Conservation (phyloP, 176 grass and related monocot species). For the Oryza meridionalis region DNA sequence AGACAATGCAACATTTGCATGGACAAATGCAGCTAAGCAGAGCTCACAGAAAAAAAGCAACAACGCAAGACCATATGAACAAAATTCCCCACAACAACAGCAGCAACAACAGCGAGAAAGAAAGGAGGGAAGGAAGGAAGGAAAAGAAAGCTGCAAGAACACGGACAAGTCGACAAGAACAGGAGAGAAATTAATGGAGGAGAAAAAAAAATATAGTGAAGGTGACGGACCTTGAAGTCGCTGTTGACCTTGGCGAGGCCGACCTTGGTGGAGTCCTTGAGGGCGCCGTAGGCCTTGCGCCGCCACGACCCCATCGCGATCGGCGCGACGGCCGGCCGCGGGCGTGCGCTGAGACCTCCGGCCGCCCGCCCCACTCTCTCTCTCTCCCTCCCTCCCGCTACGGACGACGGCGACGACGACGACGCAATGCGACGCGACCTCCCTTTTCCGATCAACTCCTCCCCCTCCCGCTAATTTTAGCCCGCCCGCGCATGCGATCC, state of each 20-base stretch:
- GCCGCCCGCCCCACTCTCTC: neutral
- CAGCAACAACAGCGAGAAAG: no score
- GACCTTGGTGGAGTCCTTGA: conserved; percentile 98
- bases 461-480: neutral
- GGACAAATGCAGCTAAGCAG: no score
- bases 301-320: conserved; percentile 64
- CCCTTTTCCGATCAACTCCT: neutral
- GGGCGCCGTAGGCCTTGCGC: conserved; percentile 94
- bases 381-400: neutral
- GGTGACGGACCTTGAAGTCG: conserved; percentile 74
- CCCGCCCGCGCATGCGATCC: neutral
- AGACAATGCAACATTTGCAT: no score
- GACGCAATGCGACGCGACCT: neutral
- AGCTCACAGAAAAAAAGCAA: no score
- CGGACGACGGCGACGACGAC: neutral
- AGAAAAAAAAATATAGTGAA: neutral
- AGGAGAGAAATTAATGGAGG: neutral
- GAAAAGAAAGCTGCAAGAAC: neutral
- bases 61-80: no score
- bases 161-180: neutral
- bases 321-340: no score
- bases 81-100: no score
- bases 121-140: no score
- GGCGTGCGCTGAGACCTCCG: neutral
- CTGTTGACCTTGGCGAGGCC: conserved; percentile 97